Percentiles rank a stretch among this genome's conserved stretches.
phyloP scores from a whole-genome alignment of 768 basidiomycete genomes.

The Daedaleopsis nitida region DNA sequence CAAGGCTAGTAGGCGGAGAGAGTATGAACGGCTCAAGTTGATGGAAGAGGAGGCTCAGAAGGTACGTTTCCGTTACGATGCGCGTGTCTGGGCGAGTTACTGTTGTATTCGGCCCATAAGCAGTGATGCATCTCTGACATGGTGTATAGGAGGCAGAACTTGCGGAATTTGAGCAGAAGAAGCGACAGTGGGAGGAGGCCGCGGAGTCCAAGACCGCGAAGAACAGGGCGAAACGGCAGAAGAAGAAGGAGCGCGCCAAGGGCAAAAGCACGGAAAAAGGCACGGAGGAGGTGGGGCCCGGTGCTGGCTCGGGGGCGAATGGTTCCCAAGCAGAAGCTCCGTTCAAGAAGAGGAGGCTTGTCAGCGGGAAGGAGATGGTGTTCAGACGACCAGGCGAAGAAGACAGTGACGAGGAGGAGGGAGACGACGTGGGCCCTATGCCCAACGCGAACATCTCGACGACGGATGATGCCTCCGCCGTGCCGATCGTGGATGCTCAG shows the following conservation, averaged over 20 bases:
- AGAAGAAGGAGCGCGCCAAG: conserved; percentile 81
- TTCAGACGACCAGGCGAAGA: conserved; percentile 58
- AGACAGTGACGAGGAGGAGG: conserved; percentile 39
- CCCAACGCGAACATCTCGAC: conserved; percentile 3
- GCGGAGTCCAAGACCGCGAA: conserved; percentile 92
- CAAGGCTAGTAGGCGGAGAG: conserved; percentile 90
- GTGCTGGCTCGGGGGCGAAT: conserved; percentile 22
- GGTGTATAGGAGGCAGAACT: conserved; percentile 63
- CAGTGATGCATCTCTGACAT: not conserved
- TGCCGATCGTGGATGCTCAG: conserved; percentile 36
- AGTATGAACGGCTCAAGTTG: conserved; percentile 92
- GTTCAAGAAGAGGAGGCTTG: conserved; percentile 78
- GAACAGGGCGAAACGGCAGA: conserved; percentile 91
- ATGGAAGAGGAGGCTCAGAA: conserved; percentile 82
- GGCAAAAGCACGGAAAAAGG: conserved; percentile 32
- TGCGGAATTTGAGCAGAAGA: conserved; percentile 74
- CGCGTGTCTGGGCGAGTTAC: too few species aligned
- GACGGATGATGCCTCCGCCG: conserved; percentile 9
- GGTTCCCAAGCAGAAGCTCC: conserved; percentile 38
- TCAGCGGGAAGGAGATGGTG: conserved; percentile 73
- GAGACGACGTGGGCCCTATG: conserved; percentile 26
- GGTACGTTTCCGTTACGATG: conserved; percentile 45
- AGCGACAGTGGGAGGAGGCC: conserved; percentile 65
- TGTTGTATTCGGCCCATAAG: too few species aligned
- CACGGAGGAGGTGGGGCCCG: conserved; percentile 24